Percentiles rank a stretch among this genome's conserved stretches.
These are phyloP conservation scores for Leccinum rimulosum DNA, from an alignment of 768 basidiomycete species.

Conservation along the genomic window DNA sequence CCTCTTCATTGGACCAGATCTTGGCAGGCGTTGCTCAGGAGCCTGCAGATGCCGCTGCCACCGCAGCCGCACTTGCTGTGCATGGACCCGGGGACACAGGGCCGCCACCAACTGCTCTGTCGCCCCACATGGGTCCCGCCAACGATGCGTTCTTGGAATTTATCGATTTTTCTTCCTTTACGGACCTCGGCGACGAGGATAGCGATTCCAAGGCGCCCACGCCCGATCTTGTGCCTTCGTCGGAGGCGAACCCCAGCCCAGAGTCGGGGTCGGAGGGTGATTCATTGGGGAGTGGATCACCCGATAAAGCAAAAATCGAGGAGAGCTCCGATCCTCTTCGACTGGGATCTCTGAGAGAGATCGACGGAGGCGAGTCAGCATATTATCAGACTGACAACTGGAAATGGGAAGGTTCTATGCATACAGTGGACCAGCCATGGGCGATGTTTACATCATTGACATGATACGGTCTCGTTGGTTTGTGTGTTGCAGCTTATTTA, in stretches of 20 bases:
- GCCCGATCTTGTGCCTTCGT: slow-evolving; percentile 67
- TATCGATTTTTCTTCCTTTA: slow-evolving; percentile 67
- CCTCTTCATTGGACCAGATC: slow-evolving; percentile 61
- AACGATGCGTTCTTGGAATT: slow-evolving; percentile 46
- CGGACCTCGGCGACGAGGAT: slow-evolving; percentile 53
- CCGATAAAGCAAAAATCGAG: slow-evolving; percentile 53
- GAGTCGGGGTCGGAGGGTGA: slow-evolving; percentile 70
- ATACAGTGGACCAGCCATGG: slow-evolving; percentile 66
- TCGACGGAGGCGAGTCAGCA: slow-evolving; percentile 72
- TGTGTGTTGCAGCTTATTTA: slow-evolving; percentile 37
- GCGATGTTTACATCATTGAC: slow-evolving; percentile 48
- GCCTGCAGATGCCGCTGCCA: slow-evolving; percentile 32
- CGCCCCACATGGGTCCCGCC: slow-evolving; percentile 35
- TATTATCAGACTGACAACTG: slow-evolving; percentile 57
- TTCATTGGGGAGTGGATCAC: slow-evolving; percentile 42
- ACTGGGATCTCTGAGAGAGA: slow-evolving; percentile 62
- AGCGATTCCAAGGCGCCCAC: slow-evolving; percentile 67
- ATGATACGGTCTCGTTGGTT: slow-evolving; percentile 27
- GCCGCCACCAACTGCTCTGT: slow-evolving; percentile 34
- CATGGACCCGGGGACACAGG: slow-evolving; percentile 28
- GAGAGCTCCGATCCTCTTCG: slow-evolving; percentile 53
- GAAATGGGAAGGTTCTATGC: slow-evolving; percentile 76
- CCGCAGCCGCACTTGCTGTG: slow-evolving; percentile 26
- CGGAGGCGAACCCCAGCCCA: slow-evolving; percentile 76
- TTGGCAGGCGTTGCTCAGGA: slow-evolving; percentile 55